Evolutionary conservation across 495 filamentous ascomycete genomes (phyloP).

Genomic region (Astrocystis sublimbata): DNA sequence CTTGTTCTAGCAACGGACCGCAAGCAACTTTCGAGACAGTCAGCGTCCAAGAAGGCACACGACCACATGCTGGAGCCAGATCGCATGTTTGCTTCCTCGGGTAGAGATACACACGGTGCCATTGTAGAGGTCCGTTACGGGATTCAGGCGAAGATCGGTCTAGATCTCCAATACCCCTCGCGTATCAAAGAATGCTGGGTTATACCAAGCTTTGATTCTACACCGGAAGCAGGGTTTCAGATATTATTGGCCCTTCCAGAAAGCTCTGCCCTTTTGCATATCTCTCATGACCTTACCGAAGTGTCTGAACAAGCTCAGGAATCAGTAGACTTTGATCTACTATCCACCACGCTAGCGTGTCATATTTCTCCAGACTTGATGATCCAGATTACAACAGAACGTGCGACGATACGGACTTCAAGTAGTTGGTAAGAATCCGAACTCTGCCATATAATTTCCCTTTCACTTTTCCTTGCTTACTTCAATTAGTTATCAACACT

Average conservation of each 20-base stretch:
- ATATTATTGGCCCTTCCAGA: constrained; percentile 56
- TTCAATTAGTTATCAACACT: constrained; percentile 29
- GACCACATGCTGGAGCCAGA: constrained; percentile 35
- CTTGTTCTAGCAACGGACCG: constrained; percentile 52
- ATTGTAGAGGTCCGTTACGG: constrained; percentile 73
- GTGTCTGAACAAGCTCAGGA: constrained; percentile 39
- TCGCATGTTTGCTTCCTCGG: constrained; percentile 60
- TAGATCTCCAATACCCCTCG: constrained; percentile 50
- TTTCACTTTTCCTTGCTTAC: constrained; percentile 8
- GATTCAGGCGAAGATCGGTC: constrained; percentile 63
- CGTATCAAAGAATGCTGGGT: constrained; percentile 50
- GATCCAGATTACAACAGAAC: constrained; percentile 60
- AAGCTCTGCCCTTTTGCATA: constrained; percentile 37
- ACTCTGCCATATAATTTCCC: neutral
- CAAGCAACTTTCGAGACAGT: neutral
- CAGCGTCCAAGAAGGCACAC: neutral
- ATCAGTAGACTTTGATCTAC: constrained; percentile 48
- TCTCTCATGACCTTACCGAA: constrained; percentile 41
- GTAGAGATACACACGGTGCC: constrained; percentile 58
- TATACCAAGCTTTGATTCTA: constrained; percentile 29
- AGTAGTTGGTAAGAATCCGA: constrained; percentile 27
- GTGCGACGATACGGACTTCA: constrained; percentile 39
- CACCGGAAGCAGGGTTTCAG: constrained; percentile 29
- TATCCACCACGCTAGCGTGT: constrained; percentile 57
- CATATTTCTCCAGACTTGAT: constrained; percentile 34